A percentile compares a stretch with the other conserved stretches of the same genome.
Evolutionary conservation across 352 stramenopile species (phyloP).

Genomic region (Globisporangium paddicum): DNA sequence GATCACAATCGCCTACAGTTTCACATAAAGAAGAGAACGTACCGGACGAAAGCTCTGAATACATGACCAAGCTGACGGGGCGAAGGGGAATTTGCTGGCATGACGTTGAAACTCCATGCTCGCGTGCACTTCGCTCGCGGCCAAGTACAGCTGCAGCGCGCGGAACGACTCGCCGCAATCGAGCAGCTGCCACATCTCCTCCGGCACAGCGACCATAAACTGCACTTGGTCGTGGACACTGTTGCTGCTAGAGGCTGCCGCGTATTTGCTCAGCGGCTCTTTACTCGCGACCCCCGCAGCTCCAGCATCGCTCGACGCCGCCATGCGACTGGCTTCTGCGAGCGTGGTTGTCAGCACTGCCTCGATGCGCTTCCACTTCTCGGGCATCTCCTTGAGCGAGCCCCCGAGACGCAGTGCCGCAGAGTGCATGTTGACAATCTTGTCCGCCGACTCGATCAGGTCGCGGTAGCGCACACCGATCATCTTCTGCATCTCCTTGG

Average conservation of each 20-base stretch:
- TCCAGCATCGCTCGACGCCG: slow-evolving; percentile 1
- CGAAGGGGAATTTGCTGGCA: slow-evolving; percentile 46
- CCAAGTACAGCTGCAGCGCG: slow-evolving; percentile 43
- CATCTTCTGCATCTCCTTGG: slow-evolving; percentile 91
- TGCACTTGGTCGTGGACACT: slow-evolving; percentile 30
- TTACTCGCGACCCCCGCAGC: neutral
- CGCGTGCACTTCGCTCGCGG: slow-evolving; percentile 27
- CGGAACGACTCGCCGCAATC: slow-evolving; percentile 56
- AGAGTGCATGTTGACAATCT: slow-evolving; percentile 92
- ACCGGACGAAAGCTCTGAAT: slow-evolving; percentile 62
- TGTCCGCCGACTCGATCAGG: slow-evolving; percentile 91
- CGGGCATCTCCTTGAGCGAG: slow-evolving; percentile 80
- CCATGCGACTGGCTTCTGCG: slow-evolving; percentile 15
- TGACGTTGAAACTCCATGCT: slow-evolving; percentile 12
- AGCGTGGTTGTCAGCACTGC: slow-evolving; percentile 28
- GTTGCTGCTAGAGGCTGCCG: neutral
- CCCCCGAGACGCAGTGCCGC: slow-evolving; percentile 72
- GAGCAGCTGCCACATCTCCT: slow-evolving; percentile 67
- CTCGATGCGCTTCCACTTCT: slow-evolving; percentile 75
- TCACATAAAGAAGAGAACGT: neutral
- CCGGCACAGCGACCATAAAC: slow-evolving; percentile 49
- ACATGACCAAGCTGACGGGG: slow-evolving; percentile 60
- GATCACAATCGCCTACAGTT: neutral
- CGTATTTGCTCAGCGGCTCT: neutral
- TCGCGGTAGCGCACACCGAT: slow-evolving; percentile 91